A percentile compares a stretch with the other conserved stretches of the same genome.
Conservation (phyloP, 345 rosid species). For the Camelina hispida region DNA sequence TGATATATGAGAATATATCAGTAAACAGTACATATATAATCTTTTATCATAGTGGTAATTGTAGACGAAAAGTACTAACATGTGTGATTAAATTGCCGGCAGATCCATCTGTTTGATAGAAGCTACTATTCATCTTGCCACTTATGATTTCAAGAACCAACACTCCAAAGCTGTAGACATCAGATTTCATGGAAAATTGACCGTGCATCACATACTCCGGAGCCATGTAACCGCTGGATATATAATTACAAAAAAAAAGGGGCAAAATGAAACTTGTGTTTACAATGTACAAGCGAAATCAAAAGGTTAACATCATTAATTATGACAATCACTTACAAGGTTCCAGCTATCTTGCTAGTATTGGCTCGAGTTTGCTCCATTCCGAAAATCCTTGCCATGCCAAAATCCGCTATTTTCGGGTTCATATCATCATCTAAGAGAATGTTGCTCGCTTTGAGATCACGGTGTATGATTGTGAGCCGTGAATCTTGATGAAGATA, state of each 20-base stretch:
- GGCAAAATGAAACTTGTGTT: not conserved
- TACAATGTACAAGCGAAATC: not conserved
- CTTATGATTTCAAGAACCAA: conserved; percentile 44
- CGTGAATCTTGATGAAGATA: conserved; percentile 41
- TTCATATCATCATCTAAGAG: conserved; percentile 34
- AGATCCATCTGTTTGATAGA: conserved; percentile 21
- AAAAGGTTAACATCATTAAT: conserved; percentile 1
- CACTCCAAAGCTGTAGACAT: conserved; percentile 38
- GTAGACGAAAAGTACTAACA: conserved; percentile 14
- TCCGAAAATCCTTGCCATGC: conserved; percentile 35
- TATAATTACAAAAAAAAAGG: not conserved
- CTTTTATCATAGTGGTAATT: not conserved
- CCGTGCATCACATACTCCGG: conserved; percentile 51
- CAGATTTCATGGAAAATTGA: conserved; percentile 45
- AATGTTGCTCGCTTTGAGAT: conserved; percentile 35
- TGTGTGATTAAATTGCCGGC: conserved; percentile 38
- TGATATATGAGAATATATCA: not conserved
- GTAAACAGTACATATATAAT: not conserved
- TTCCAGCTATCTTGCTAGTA: conserved; percentile 33
- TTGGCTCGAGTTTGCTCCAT: conserved; percentile 32
- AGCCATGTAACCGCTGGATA: conserved; percentile 43
- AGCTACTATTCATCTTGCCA: conserved; percentile 38
- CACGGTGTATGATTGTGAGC: conserved; percentile 37
- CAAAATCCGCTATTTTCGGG: conserved; percentile 41
- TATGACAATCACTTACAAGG: conserved; percentile 21